These are phyloP conservation scores for Alternaria conjuncta DNA, from an alignment of 2,329 filamentous ascomycete species.

Conservation along the genomic window DNA sequence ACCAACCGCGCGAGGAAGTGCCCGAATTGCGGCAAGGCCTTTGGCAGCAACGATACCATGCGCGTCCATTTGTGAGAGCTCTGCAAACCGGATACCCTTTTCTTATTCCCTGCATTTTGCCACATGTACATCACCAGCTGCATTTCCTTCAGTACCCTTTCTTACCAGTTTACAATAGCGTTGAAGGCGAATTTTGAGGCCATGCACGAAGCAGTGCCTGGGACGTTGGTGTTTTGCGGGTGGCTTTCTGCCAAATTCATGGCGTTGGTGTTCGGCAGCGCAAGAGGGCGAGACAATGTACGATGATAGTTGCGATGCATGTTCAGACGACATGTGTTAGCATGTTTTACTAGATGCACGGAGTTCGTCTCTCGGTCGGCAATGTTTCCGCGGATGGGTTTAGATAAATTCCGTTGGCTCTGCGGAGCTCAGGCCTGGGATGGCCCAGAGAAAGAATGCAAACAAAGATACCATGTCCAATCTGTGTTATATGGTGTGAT, in stretches of 20 bases:
- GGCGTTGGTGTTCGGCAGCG: slow-evolving; percentile 5
- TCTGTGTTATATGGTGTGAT: background rate
- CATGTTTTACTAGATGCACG: slow-evolving; percentile 15
- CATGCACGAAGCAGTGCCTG: slow-evolving; percentile 4
- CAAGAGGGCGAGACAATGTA: slow-evolving; percentile 12
- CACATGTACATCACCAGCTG: slow-evolving; percentile 18
- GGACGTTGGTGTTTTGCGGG: slow-evolving; percentile 13
- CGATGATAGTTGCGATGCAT: slow-evolving; percentile 14
- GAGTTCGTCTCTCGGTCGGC: slow-evolving; percentile 3
- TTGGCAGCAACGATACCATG: slow-evolving; percentile 92
- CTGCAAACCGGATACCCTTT: background rate
- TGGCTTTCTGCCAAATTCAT: slow-evolving; percentile 2
- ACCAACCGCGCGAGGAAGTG: slow-evolving; percentile 92
- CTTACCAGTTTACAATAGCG: slow-evolving; percentile 5
- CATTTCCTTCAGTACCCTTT: slow-evolving; percentile 14
- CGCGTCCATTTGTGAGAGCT: slow-evolving; percentile 46
- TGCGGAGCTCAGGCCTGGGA: background rate
- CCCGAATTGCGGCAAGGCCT: slow-evolving; percentile 89
- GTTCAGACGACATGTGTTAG: slow-evolving; percentile 11
- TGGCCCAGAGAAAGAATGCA: slow-evolving; percentile 6
- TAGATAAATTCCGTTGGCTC: slow-evolving; percentile 6
- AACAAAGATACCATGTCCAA: slow-evolving; percentile 2
- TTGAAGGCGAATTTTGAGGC: slow-evolving; percentile 5
- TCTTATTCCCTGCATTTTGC: slow-evolving; percentile 1
- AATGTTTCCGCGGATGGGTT: slow-evolving; percentile 6